A percentile compares a stretch with the other conserved stretches of the same genome.
Conservation (phyloP, 768 basidiomycete genomes). For the Naganishia onofrii region DNA sequence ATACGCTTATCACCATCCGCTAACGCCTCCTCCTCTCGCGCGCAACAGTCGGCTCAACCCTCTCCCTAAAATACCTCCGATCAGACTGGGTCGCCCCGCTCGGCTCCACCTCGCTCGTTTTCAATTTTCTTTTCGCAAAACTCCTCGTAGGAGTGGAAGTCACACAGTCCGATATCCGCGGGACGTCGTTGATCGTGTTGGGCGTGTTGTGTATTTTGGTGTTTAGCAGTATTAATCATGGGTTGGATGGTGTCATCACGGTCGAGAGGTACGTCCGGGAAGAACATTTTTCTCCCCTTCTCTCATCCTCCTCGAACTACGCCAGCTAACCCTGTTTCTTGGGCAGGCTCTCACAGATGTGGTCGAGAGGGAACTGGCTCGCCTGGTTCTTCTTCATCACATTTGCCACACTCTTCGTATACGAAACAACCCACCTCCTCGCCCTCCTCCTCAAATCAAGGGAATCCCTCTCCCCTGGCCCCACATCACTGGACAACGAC, state of each 20-base stretch:
- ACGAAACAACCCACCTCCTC: constrained; percentile 68
- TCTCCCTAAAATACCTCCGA: constrained; percentile 43
- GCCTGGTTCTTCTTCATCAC: constrained; percentile 80
- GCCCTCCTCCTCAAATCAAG: constrained; percentile 71
- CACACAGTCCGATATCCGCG: constrained; percentile 46
- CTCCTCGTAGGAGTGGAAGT: constrained; percentile 52
- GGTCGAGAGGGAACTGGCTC: constrained; percentile 87
- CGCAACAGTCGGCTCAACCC: constrained; percentile 32
- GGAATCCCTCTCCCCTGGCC: constrained; percentile 62
- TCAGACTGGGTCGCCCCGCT: constrained; percentile 93
- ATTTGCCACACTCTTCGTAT: constrained; percentile 63
- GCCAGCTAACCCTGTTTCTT: no score
- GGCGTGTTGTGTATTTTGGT: constrained; percentile 51
- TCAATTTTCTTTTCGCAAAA: constrained; percentile 90
- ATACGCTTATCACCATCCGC: constrained; percentile 81
- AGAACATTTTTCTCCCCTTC: background rate
- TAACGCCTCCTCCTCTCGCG: constrained; percentile 58
- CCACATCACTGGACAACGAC: background rate
- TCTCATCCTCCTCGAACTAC: background rate
- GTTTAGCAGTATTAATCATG: constrained; percentile 51
- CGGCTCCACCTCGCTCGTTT: constrained; percentile 87
- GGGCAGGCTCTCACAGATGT: constrained; percentile 65
- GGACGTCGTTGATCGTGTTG: constrained; percentile 48
- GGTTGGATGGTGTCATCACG: constrained; percentile 42
- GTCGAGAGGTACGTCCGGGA: constrained; percentile 39